Evolutionary conservation across 345 rosid genomes (phyloP).

Genomic region (Gossypium anomalum): DNA sequence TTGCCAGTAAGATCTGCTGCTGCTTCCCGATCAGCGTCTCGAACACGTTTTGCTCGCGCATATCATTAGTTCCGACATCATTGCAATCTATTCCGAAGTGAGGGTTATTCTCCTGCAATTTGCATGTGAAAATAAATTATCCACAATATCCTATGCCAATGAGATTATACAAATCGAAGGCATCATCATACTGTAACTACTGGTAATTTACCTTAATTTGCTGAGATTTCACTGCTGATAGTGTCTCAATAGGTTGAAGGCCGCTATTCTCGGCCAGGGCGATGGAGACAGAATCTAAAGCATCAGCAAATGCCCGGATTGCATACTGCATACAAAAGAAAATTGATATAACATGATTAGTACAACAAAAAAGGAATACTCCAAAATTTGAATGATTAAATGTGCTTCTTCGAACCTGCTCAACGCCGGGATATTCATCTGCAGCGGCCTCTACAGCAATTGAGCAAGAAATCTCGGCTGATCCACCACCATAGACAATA

Average conservation of each 20-base stretch:
- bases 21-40: slow-evolving; percentile 94
- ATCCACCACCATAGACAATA: slow-evolving; percentile 97
- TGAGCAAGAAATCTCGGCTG: slow-evolving; percentile 91
- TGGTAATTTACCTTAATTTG: slow-evolving; percentile 61
- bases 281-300: slow-evolving; percentile 79
- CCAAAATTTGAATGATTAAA: neutral
- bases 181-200: neutral
- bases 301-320: slow-evolving; percentile 89
- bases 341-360: neutral
- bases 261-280: slow-evolving; percentile 98
- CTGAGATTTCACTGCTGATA: slow-evolving; percentile 90
- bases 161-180: neutral
- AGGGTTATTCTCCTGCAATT: slow-evolving; percentile 70
- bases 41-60: slow-evolving; percentile 82
- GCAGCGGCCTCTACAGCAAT: slow-evolving; percentile 86
- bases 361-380: neutral
- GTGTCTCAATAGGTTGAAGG: slow-evolving; percentile 86
- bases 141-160: neutral
- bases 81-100: slow-evolving; percentile 88
- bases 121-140: neutral
- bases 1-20: slow-evolving; percentile 94
- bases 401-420: slow-evolving; percentile 51
- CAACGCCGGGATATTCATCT: slow-evolving; percentile 79
- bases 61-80: slow-evolving; percentile 90
- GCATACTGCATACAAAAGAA: slow-evolving; percentile 60